phyloP scores from a whole-genome alignment of 1,284 basidiomycete species.

The Porogramme epimiltina region DNA sequence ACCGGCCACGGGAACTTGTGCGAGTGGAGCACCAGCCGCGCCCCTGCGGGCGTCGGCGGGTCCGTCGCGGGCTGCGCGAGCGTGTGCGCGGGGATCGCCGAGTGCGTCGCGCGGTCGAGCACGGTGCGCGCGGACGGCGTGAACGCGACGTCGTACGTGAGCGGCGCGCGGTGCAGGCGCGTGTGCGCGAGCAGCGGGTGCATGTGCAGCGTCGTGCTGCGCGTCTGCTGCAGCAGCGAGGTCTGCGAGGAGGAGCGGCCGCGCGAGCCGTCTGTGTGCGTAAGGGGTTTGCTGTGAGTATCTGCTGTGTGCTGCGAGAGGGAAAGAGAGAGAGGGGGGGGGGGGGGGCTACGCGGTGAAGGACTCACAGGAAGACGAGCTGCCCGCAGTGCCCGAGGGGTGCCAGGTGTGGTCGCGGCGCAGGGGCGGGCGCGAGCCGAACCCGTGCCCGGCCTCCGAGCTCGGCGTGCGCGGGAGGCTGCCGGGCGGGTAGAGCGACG shows the following conservation, averaged over 20 bases:
- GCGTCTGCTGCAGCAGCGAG: constrained; percentile 40
- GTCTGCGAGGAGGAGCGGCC: constrained; percentile 22
- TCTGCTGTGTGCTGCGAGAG: neutral
- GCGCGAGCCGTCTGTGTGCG: constrained; percentile 25
- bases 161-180: constrained; percentile 53
- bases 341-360: too few relatives aligned
- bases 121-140: constrained; percentile 60
- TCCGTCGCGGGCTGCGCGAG: constrained; percentile 67
- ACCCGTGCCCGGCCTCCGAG: constrained; percentile 30
- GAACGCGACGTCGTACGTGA: constrained; percentile 61
- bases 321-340: neutral
- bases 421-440: constrained; percentile 38
- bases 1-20: constrained; percentile 66
- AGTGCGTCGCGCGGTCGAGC: constrained; percentile 54
- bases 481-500: constrained; percentile 41
- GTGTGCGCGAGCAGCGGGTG: constrained; percentile 62
- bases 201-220: constrained; percentile 50
- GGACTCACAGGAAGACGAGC: constrained; percentile 35
- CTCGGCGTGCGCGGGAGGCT: constrained; percentile 29
- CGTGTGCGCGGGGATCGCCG: constrained; percentile 56
- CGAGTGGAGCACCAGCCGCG: constrained; percentile 55
- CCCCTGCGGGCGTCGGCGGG: constrained; percentile 47
- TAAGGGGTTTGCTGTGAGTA: neutral
- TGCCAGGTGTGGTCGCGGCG: constrained; percentile 47
- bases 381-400: constrained; percentile 36